Base-by-base conservation (phyloP, 2,329 filamentous ascomycete species). In the Lasiodiplodia theobromae region DNA sequence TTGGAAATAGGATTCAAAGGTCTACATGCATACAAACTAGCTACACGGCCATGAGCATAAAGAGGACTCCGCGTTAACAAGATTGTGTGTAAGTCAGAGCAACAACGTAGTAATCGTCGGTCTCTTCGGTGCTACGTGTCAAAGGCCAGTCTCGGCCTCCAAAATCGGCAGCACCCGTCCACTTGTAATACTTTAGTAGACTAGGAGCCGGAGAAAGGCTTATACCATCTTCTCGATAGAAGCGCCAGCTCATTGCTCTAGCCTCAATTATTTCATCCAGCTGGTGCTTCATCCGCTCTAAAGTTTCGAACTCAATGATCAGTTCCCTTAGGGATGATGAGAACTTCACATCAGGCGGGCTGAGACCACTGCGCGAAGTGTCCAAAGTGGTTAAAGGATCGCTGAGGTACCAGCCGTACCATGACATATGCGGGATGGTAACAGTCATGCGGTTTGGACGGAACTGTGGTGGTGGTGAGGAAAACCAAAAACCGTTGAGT, bases 321-420 rank as follows among this genome's bases (percentile, higher is more conserved):
- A 74, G 28, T 23, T 67, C 65, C n/a, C 66, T 52, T 8, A 71
- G 66, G 2, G 52, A 69, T 5, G 31, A 21, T 2, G 72, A 71
- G 6, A 72, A 63, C 14, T n/a, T 23, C 16, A 70, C 64, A 44
- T n/a, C 25, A 6, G 38, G 23, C 25, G 51, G 31, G 84, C 23
- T 62, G 44, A 64, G 31, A 6, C 44, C 47, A 25, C 12, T 21
- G 8, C 44, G 28, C 60, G 28, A 97, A 11, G 95, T 92, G 83
- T 99, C 96, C 70, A 96, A 92, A 83, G 97, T 97, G 77, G 96
- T 91, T 81, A 95, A 89, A 70, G 96, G 96, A 89, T 98, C 98
- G 85, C 99, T 96, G 80, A 98, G 95, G 84, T 96, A 97, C 94
- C 96, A 98, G 79, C 96, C 74, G 82, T 82, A 85, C 77, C 83